Conservation (phyloP, 345 rosid genomes). For the Rubroshorea leprosula region DNA sequence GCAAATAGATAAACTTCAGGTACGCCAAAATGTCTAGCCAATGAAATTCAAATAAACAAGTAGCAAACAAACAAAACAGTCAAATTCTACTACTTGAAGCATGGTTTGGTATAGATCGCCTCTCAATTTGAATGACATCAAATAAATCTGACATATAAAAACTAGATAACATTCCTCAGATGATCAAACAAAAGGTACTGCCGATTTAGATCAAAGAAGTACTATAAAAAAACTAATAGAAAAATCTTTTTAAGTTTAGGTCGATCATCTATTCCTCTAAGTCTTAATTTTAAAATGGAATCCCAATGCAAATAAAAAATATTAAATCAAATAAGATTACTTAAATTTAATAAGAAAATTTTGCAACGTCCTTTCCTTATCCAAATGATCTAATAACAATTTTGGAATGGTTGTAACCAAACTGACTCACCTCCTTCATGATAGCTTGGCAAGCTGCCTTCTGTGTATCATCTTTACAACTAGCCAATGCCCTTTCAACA, state of each 20-base stretch:
- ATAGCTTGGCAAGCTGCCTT: slow-evolving; percentile 59
- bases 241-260: too few relatives aligned
- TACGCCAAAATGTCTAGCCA: neutral
- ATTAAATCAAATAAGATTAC: too few relatives aligned
- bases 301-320: too few relatives aligned
- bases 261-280: too few relatives aligned
- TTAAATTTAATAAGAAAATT: too few relatives aligned
- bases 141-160: neutral
- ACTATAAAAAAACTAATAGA: too few relatives aligned
- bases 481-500: slow-evolving; percentile 85
- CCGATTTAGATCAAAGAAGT: too few relatives aligned
- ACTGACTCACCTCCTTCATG: slow-evolving; percentile 65
- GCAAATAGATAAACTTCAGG: neutral
- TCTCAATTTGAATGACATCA: neutral
- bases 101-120: too few relatives aligned
- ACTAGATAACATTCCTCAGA: too few relatives aligned
- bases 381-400: neutral
- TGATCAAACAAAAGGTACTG: too few relatives aligned
- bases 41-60: slow-evolving; percentile 9
- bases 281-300: too few relatives aligned
- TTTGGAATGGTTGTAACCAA: neutral
- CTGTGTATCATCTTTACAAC: slow-evolving; percentile 74
- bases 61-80: neutral
- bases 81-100: neutral
- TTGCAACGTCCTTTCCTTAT: too few relatives aligned